Base-by-base conservation (phyloP, 2,329 filamentous ascomycete species). In the Aaosphaeria arxii region DNA sequence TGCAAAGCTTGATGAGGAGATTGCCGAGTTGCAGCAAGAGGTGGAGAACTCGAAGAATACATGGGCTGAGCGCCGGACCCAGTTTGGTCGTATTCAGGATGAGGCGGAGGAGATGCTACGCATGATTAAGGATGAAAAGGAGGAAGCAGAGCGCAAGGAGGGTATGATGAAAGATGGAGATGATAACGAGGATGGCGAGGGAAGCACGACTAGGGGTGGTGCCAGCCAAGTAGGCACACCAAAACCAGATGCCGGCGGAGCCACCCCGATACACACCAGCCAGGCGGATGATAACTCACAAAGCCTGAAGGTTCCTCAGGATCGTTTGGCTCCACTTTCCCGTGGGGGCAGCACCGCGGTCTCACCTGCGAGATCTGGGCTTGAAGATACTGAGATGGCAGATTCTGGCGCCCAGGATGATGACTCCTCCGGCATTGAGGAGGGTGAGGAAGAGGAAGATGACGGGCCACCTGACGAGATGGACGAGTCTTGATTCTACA, bases 61-160 rank as follows among this genome's bases (percentile, higher is more conserved):
- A 0, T 96, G 91, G 91, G 77, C 82, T 39, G 91, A 95, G 71
- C 80, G 92, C 36, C 78, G 87, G 53, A 88, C 90, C 58, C 90
- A 96, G 71, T 96, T 96, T 70, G 88, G 86, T 49, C 81, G 84
- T 47, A 91, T 97, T 61, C 88, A 96, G 66, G 88, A 91, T 50
- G 92, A 96, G 74, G 90, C 90, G n/a, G 88, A 88, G 81, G 80
- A 89, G 54, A 79, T 97, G 68, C 78, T 91, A 49, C 80, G 89
- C 43, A 79, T 95, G 67, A 96, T 97, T 63, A 85, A 91, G 51
- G 91, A 96, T 63, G 92, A 96, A 77, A 95, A 96, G 73, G 91
- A 96, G 68, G 91, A 96, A 71, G 89, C 94, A 0, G 91, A 96
- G 71, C 79, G 89, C 39, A 82, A 90, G 46, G 90, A 95, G 69